These are phyloP conservation scores for Parachaetomium inaequale DNA, from an alignment of 495 filamentous ascomycete genomes.

Conservation along the genomic window DNA sequence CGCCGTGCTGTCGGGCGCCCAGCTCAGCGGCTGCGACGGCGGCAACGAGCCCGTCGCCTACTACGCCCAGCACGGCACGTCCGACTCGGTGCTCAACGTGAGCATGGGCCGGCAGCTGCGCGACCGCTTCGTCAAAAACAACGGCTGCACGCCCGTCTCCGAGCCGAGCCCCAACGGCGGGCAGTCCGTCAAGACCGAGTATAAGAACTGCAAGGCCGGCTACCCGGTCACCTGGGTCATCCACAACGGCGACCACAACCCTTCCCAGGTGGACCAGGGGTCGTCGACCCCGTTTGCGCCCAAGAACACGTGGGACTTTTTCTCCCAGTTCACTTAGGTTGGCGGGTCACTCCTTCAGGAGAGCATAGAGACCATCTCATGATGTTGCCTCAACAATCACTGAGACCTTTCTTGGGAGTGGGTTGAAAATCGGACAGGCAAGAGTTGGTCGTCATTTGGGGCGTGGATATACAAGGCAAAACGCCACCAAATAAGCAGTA, in stretches of 20 bases:
- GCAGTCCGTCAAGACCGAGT: constrained; percentile 29
- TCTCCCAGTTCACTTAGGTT: constrained; percentile 21
- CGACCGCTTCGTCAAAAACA: constrained; percentile 42
- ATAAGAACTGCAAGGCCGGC: constrained; percentile 32
- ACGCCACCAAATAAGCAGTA: too few relatives aligned
- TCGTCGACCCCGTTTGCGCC: constrained; percentile 28
- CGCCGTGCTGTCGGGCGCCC: constrained; percentile 38
- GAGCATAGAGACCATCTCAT: too few relatives aligned
- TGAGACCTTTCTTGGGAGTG: not conserved
- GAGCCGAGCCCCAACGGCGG: not conserved
- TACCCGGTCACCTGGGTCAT: constrained; percentile 34
- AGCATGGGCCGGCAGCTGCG: constrained; percentile 32
- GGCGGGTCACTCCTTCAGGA: too few relatives aligned
- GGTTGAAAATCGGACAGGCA: not conserved
- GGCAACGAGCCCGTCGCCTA: constrained; percentile 46
- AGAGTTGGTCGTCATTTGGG: not conserved
- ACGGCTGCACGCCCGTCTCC: constrained; percentile 31
- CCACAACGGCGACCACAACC: constrained; percentile 31
- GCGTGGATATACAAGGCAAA: too few relatives aligned
- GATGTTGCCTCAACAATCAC: not conserved
- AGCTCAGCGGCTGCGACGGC: constrained; percentile 37
- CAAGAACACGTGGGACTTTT: constrained; percentile 36
- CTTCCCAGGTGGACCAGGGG: constrained; percentile 27
- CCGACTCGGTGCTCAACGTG: constrained; percentile 40
- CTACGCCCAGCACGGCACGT: constrained; percentile 43